Conservation (phyloP, 2,329 filamentous ascomycete species). For the Stachybotrys echinatus region DNA sequence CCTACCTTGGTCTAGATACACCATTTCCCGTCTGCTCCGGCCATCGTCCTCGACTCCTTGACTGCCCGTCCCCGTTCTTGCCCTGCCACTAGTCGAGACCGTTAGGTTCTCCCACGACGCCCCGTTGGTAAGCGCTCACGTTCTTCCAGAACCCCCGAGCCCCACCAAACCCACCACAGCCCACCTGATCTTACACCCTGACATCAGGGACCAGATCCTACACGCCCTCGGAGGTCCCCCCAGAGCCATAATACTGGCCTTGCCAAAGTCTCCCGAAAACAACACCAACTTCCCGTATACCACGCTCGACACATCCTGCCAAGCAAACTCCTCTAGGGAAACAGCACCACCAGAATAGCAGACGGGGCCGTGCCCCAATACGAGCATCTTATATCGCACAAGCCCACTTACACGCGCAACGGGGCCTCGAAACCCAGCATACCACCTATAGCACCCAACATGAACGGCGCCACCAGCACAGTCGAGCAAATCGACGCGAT, state of each 20-base stretch:
- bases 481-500: conserved; percentile 47
- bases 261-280: neutral
- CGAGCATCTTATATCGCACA: neutral
- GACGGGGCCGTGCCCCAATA: neutral
- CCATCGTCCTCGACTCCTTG: neutral
- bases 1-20: too few relatives aligned
- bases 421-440: neutral
- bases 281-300: too few relatives aligned
- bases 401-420: neutral
- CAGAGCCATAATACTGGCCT: neutral
- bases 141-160: neutral
- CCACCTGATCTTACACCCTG: neutral
- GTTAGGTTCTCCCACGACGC: neutral
- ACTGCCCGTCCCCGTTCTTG: neutral
- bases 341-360: neutral
- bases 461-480: conserved; percentile 22
- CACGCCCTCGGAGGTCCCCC: too few relatives aligned
- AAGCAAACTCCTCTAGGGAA: too few relatives aligned
- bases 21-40: too few relatives aligned
- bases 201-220: neutral
- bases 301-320: too few relatives aligned
- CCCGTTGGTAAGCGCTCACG: neutral
- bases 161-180: neutral
- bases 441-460: conserved; percentile 7
- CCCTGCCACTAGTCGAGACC: neutral